Percentiles rank a stretch among this genome's conserved stretches.
phyloP scores from a whole-genome alignment of 805 yeast genomes.

The Candida railenensis region DNA sequence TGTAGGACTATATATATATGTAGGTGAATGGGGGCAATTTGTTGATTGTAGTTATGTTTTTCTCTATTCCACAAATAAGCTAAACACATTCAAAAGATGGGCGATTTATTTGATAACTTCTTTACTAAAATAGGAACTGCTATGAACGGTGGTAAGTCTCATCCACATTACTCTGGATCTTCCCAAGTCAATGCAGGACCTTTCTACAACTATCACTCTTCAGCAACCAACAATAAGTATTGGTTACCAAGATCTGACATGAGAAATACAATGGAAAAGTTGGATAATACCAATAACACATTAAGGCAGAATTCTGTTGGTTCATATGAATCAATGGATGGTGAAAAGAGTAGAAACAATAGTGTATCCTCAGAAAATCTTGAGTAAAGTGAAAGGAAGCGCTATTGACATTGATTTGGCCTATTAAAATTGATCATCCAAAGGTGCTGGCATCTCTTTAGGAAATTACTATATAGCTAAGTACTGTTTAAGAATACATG shows the following conservation, averaged over 20 bases:
- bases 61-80: no score
- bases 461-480: background rate
- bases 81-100: slow-evolving; percentile 15
- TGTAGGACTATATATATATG: no score
- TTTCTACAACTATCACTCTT: slow-evolving; percentile 35
- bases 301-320: slow-evolving; percentile 15
- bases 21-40: no score
- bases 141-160: slow-evolving; percentile 34
- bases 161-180: slow-evolving; percentile 27
- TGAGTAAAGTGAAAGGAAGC: slow-evolving; percentile 6
- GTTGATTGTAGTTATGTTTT: no score
- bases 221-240: slow-evolving; percentile 36
- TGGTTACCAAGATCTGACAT: slow-evolving; percentile 30
- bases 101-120: slow-evolving; percentile 40
- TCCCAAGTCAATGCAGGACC: slow-evolving; percentile 38
- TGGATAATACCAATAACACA: slow-evolving; percentile 5
- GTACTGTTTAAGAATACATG: no score
- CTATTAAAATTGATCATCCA: no score
- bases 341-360: slow-evolving; percentile 16
- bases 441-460: background rate
- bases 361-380: slow-evolving; percentile 16
- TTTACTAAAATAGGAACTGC: slow-evolving; percentile 30
- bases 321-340: slow-evolving; percentile 12
- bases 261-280: slow-evolving; percentile 4
- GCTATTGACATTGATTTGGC: no score